Evolutionary conservation across 192 early-diverging fungal genomes (phyloP).

Genomic region (Backusella circina): DNA sequence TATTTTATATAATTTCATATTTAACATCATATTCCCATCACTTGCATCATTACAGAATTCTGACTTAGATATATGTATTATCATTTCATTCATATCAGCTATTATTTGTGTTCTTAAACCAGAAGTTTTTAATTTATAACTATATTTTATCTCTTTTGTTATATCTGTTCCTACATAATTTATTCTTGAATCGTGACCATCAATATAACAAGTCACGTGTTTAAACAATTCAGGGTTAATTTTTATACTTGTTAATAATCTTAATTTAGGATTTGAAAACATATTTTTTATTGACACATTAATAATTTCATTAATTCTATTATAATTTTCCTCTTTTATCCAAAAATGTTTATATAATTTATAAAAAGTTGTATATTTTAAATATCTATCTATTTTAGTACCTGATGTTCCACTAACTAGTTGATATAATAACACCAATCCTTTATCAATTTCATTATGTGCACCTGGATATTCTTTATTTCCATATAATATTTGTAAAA

Average conservation of each 20-base stretch:
- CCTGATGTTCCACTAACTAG: background rate
- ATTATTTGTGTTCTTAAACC: background rate
- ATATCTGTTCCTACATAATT: background rate
- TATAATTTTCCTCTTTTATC: background rate
- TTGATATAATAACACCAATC: background rate
- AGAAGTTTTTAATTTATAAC: background rate
- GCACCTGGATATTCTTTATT: background rate
- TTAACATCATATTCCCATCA: background rate
- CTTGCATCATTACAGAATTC: background rate
- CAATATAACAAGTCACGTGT: background rate
- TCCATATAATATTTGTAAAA: background rate
- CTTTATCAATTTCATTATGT: background rate
- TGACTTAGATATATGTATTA: background rate
- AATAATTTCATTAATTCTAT: background rate
- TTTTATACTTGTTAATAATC: background rate
- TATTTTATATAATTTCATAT: background rate
- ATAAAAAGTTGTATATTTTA: background rate
- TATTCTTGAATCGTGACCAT: constrained; percentile 4
- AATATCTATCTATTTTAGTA: background rate
- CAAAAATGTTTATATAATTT: background rate
- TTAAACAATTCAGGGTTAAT: background rate
- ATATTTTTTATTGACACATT: background rate
- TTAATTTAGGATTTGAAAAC: background rate
- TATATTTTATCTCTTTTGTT: background rate
- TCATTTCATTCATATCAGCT: background rate